Percentiles rank a stretch among this genome's conserved stretches.
These are phyloP conservation scores for Pseudocercospora crystallina DNA, from an alignment of 2,329 filamentous ascomycete genomes.

Conservation along the genomic window DNA sequence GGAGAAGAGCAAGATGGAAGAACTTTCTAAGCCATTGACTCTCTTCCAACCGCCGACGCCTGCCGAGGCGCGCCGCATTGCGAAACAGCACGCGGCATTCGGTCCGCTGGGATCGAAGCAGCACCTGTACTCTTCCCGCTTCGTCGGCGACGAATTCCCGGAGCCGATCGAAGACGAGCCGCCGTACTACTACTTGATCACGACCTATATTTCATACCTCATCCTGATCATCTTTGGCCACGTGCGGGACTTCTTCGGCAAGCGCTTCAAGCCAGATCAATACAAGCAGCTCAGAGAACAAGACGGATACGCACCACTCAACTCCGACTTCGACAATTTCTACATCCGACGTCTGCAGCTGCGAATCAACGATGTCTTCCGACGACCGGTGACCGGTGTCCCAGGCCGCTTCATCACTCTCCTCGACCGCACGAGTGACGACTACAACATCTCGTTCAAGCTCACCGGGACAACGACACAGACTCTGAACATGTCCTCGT, in stretches of 20 bases:
- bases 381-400: conserved; percentile 86
- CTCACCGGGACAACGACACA: conserved; percentile 88
- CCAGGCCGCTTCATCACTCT: conserved; percentile 92
- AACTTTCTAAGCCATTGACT: conserved; percentile 69
- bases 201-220: conserved; percentile 97
- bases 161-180: conserved; percentile 91
- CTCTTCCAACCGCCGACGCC: conserved; percentile 85
- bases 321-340: conserved; percentile 98
- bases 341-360: conserved; percentile 91
- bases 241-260: conserved; percentile 95
- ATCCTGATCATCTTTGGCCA: conserved; percentile 94
- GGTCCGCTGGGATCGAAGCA: conserved; percentile 76
- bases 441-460: conserved; percentile 88
- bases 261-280: conserved; percentile 83
- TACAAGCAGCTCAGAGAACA: conserved; percentile 80
- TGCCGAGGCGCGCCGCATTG: conserved; percentile 75
- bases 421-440: conserved; percentile 83
- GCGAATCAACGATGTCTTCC: conserved; percentile 95
- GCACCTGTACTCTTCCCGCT: conserved; percentile 87
- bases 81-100: conserved; percentile 84
- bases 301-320: conserved; percentile 91
- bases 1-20: conserved; percentile 72
- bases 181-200: conserved; percentile 93
- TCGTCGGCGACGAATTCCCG: conserved; percentile 75
- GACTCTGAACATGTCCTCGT: conserved; percentile 97